These are phyloP conservation scores for Lachnellula occidentalis DNA, from an alignment of 2,329 filamentous ascomycete genomes.

Conservation along the genomic window DNA sequence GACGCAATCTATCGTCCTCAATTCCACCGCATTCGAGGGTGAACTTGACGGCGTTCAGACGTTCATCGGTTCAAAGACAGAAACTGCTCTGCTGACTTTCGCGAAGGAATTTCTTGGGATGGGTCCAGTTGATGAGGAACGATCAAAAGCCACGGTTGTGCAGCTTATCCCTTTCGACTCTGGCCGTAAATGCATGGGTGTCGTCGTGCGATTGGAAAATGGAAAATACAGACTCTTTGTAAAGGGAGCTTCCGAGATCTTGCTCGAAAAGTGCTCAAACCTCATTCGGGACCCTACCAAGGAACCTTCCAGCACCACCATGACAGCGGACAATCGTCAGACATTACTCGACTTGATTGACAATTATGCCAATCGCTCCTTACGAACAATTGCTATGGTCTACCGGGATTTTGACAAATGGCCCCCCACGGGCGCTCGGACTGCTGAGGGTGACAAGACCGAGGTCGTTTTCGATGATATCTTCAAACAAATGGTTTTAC, in stretches of 20 bases:
- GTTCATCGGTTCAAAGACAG: conserved; percentile 73
- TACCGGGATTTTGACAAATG: conserved; percentile 68
- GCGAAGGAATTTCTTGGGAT: conserved; percentile 61
- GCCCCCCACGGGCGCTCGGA: conserved; percentile 54
- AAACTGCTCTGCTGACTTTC: conserved; percentile 68
- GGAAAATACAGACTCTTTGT: conserved; percentile 42
- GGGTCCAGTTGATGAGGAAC: conserved; percentile 53
- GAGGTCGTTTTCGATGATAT: conserved; percentile 63
- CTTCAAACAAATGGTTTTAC: conserved; percentile 67
- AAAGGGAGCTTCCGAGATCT: conserved; percentile 50
- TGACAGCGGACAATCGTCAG: conserved; percentile 53
- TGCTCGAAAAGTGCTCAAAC: conserved; percentile 38
- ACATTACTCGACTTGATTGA: conserved; percentile 51
- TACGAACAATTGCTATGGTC: conserved; percentile 69
- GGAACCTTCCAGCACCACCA: conserved; percentile 44
- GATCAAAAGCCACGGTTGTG: conserved; percentile 54
- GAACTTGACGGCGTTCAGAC: conserved; percentile 52
- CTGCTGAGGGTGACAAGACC: conserved; percentile 52
- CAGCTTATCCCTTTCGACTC: conserved; percentile 41
- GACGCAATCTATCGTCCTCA: conserved; percentile 59
- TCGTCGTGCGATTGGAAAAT: conserved; percentile 48
- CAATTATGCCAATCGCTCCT: conserved; percentile 58
- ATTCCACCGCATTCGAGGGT: conserved; percentile 65
- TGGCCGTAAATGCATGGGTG: conserved; percentile 62
- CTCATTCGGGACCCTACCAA: conserved; percentile 55